Evolutionary conservation across 1,284 basidiomycete genomes (phyloP), one percentile per base, ranked within the genome.

Genomic region (Rugosomyces carneus): DNA sequence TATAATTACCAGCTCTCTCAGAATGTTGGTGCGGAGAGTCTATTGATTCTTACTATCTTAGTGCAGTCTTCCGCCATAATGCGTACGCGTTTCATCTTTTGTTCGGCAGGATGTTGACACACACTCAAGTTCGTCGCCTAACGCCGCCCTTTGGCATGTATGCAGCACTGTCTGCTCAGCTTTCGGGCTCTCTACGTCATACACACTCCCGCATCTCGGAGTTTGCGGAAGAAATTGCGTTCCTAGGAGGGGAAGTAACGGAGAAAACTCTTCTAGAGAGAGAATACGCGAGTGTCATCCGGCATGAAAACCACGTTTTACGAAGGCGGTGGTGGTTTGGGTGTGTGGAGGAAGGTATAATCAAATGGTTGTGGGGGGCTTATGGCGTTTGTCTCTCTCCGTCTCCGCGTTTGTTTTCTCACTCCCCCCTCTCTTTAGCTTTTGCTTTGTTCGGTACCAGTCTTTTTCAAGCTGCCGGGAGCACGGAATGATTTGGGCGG

Each of bases 331-430:
- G 95, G 73, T 91, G 87, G 81, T 93, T 96, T 65, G 84, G 88
- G 1, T 91, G 93, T 66, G 78, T 84, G 6, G 93, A 97, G 63
- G 95, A 99, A 65, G 93, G 93, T 1, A 86, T 99, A 47, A 88
- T 98, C 60, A 98, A 98, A 67, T 95, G 94, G 94, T 63, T 94
- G 11, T 98, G 95, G 95, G 94, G 94, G 54, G 88, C 85, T 60
- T 87, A 96, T 60, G 94, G 94, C 19, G 83, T 89, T 61, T 55
- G 77, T 69, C 16, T 31, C 18, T 50, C 24, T 6, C 20, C 18
- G 35, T 37, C 26, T 20, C 15, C 13, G 6, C 1, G 34, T 34
- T 16, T 34, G 13, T 38, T 26, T 20, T 15, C 9, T 34, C 8
- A 13, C 31, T 34, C n/a, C 18, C n/a, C 18, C 11, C 15, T 48